phyloP scores from a whole-genome alignment of 139 green algal species.

The Zygnema circumcarinatum region DNA sequence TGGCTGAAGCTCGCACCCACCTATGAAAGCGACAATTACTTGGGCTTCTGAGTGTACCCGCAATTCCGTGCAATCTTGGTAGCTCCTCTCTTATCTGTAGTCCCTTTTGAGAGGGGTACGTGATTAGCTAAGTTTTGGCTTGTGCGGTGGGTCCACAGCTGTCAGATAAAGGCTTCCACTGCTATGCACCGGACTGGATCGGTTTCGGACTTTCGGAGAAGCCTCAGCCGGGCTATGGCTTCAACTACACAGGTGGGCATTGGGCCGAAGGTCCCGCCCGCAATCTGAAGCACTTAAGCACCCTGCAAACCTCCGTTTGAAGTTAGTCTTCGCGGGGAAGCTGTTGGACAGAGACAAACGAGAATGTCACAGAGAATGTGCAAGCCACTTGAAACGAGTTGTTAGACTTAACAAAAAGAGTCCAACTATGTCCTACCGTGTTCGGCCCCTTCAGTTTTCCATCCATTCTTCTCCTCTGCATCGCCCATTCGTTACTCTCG shows the following conservation, averaged over 20 bases:
- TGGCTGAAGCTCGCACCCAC: background rate
- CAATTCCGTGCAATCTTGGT: too few relatives aligned
- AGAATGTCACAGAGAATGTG: background rate
- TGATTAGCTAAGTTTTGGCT: too few relatives aligned
- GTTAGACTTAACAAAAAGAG: background rate
- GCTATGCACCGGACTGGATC: background rate
- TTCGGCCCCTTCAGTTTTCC: too few relatives aligned
- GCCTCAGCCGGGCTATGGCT: conserved; percentile 36
- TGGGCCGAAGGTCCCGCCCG: background rate
- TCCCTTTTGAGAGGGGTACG: too few relatives aligned
- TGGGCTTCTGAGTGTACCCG: too few relatives aligned
- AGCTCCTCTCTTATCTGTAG: too few relatives aligned
- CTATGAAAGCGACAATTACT: too few relatives aligned
- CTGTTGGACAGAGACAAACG: background rate
- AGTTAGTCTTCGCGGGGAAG: background rate
- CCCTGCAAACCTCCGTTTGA: background rate
- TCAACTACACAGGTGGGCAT: conserved; percentile 54
- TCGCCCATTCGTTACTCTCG: too few relatives aligned
- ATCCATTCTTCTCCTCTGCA: too few relatives aligned
- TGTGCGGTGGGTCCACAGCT: background rate
- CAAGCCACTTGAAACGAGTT: background rate
- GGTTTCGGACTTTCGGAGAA: conserved; percentile 16
- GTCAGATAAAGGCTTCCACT: background rate
- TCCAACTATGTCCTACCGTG: background rate
- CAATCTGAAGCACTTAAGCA: background rate